These are phyloP conservation scores for Hypoxylon perforatum DNA, from an alignment of 495 filamentous ascomycete species.

Conservation along the genomic window DNA sequence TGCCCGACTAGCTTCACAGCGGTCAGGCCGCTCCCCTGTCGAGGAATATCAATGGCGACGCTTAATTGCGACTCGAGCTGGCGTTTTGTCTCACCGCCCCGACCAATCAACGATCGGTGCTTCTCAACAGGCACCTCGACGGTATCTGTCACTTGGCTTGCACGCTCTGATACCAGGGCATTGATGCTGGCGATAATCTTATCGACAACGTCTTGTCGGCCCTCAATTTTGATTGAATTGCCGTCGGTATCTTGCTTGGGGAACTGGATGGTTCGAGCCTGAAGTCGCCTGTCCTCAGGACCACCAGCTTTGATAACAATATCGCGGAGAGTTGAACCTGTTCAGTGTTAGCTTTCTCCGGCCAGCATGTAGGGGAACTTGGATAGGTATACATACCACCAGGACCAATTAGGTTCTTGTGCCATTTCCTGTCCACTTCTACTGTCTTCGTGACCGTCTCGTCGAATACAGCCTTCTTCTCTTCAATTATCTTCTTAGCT, in stretches of 20 bases:
- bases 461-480: slow-evolving; percentile 86
- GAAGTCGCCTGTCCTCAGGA: slow-evolving; percentile 80
- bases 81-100: slow-evolving; percentile 85
- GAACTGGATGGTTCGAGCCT: slow-evolving; percentile 90
- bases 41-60: slow-evolving; percentile 89
- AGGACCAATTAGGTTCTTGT: slow-evolving; percentile 87
- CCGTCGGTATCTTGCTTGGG: slow-evolving; percentile 82
- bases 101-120: slow-evolving; percentile 90
- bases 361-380: neutral
- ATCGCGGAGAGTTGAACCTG: slow-evolving; percentile 85
- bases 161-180: slow-evolving; percentile 78
- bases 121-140: slow-evolving; percentile 86
- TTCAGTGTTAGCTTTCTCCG: slow-evolving; percentile 49
- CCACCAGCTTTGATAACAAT: slow-evolving; percentile 91
- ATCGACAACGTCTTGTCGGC: slow-evolving; percentile 81
- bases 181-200: slow-evolving; percentile 87
- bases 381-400: slow-evolving; percentile 70
- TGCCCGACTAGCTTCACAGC: slow-evolving; percentile 86
- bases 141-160: slow-evolving; percentile 77
- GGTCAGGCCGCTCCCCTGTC: slow-evolving; percentile 74
- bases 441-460: slow-evolving; percentile 84
- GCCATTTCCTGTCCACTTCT: slow-evolving; percentile 89
- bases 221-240: slow-evolving; percentile 88
- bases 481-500: slow-evolving; percentile 86
- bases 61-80: slow-evolving; percentile 90